phyloP scores from a whole-genome alignment of 108 stramenopile species.

The Fistulifera pelliculosa region DNA sequence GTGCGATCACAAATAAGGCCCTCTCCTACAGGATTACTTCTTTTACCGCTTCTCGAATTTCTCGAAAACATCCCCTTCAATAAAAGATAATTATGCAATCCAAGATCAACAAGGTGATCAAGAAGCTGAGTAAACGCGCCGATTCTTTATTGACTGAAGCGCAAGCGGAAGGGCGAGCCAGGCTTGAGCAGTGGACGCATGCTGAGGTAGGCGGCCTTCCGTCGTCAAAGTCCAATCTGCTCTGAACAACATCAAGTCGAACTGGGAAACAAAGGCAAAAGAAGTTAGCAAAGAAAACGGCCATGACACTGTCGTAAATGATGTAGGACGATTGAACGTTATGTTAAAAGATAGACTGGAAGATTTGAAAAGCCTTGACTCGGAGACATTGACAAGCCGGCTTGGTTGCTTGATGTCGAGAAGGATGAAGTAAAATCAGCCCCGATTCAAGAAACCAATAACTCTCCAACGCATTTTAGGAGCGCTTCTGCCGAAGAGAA shows the following conservation, averaged over 20 bases:
- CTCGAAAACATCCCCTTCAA: constrained; percentile 38
- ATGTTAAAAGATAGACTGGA: constrained; percentile 14
- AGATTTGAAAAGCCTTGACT: constrained; percentile 7
- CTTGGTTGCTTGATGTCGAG: constrained; percentile 22
- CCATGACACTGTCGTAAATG: constrained; percentile 15
- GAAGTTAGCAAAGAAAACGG: not conserved
- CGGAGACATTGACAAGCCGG: constrained; percentile 19
- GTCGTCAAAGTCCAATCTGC: constrained; percentile 20
- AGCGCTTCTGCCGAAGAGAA: constrained; percentile 12
- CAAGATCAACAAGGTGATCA: constrained; percentile 52
- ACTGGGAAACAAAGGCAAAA: constrained; percentile 30
- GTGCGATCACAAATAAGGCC: constrained; percentile 8
- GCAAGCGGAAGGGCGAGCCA: not conserved
- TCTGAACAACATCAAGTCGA: constrained; percentile 24
- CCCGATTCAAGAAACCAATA: constrained; percentile 5
- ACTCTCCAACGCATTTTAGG: not conserved
- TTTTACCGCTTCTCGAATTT: constrained; percentile 28
- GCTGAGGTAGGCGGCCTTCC: not conserved
- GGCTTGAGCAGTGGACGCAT: constrained; percentile 8
- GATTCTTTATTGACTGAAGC: constrained; percentile 10
- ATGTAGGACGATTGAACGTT: constrained; percentile 10
- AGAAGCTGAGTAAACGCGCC: constrained; percentile 32
- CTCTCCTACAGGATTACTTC: constrained; percentile 24
- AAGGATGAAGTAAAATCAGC: not conserved
- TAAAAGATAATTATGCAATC: constrained; percentile 31